Evolutionary conservation across 495 filamentous ascomycete species (phyloP), one percentile per base, ranked within the genome.

Genomic region (Penicillium diatomitis): DNA sequence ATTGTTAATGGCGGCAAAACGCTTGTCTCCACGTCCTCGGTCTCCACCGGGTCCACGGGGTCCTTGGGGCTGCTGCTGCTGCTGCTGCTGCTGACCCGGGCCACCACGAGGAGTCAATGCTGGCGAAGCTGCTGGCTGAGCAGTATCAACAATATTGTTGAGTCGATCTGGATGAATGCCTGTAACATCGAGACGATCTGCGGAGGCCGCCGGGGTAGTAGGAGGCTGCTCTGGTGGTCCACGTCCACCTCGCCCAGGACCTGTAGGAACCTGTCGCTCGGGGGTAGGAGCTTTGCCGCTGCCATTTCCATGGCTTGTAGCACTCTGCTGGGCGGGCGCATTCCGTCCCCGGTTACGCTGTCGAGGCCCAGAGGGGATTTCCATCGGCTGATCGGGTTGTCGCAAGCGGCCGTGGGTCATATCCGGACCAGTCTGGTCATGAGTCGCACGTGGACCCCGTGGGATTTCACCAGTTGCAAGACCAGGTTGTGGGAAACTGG

Each of bases 321-420:
- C 28, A 30, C 68, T 55, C 27, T 54, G 63, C 9, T 69, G 65
- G 5, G 52, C 57, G 20, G 64, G 42, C 10, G 52, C 47, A 58
- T 63, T 70, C n/a, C 60, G 57, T 7, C 50, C 46, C 10, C 49
- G 46, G 30, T 50, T 48, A 39, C 70, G 58, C 33, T 77, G 75
- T 38, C 85, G 73, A 2, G 88, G 89, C 1, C 87, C 89, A 28
- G 81, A 83, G 1, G 88, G 87, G 39, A 83, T 78, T 39, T 82
- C 81, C 6, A 72, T 59, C 32, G 71, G 58, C 10, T 72, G 58
- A 11, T 88, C 84, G 20, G 70, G 66, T 38, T 69, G 70, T 32
- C 72, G 71, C 35, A 78, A 66, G 45, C 77, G 75, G 46, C 75
- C 78, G 57, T 81, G 79, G 47, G 71, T 78, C 50, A 71, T 63